Conservation (phyloP, 1,284 basidiomycete species). For the Ganoderma sinense region DNA sequence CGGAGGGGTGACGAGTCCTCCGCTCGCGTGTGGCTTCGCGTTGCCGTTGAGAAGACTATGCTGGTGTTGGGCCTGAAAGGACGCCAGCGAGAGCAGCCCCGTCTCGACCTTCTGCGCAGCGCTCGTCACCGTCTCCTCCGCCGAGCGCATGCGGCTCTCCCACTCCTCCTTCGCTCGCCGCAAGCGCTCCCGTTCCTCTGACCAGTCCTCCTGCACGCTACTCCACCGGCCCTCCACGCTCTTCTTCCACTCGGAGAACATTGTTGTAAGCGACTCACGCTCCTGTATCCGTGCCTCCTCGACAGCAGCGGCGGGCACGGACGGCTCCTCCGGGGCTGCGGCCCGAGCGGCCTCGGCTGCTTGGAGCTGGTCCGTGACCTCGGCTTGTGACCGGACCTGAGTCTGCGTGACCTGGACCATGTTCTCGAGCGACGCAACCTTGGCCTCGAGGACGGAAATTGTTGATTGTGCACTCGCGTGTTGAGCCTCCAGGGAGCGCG, state of each 20-base stretch:
- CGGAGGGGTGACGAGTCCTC: conserved; percentile 73
- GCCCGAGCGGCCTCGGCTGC: conserved; percentile 47
- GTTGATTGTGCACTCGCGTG: conserved; percentile 83
- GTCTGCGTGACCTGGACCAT: conserved; percentile 56
- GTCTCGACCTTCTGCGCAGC: conserved; percentile 52
- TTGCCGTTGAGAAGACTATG: conserved; percentile 51
- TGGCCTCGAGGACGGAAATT: conserved; percentile 79
- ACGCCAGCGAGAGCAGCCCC: conserved; percentile 50
- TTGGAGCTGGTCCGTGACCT: conserved; percentile 55
- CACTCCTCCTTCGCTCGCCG: conserved; percentile 82
- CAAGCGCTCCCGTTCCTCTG: conserved; percentile 80
- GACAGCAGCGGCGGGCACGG: conserved; percentile 22
- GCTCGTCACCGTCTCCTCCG: conserved; percentile 51
- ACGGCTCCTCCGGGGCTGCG: conserved; percentile 32
- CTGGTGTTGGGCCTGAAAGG: conserved; percentile 46
- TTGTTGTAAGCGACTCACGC: conserved; percentile 56
- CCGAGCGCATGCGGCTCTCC: conserved; percentile 62
- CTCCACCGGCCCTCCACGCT: conserved; percentile 82
- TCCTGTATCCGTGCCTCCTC: conserved; percentile 44
- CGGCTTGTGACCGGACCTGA: conserved; percentile 49
- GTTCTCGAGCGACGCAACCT: conserved; percentile 66
- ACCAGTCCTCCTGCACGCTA: conserved; percentile 83
- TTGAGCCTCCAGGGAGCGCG: conserved; percentile 78
- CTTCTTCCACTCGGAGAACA: conserved; percentile 74
- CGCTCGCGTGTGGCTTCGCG: conserved; percentile 46